These are phyloP conservation scores for Physcomitrium patens DNA, from an alignment of 225 moss, liverwort and hornwort species.

Conservation along the genomic window DNA sequence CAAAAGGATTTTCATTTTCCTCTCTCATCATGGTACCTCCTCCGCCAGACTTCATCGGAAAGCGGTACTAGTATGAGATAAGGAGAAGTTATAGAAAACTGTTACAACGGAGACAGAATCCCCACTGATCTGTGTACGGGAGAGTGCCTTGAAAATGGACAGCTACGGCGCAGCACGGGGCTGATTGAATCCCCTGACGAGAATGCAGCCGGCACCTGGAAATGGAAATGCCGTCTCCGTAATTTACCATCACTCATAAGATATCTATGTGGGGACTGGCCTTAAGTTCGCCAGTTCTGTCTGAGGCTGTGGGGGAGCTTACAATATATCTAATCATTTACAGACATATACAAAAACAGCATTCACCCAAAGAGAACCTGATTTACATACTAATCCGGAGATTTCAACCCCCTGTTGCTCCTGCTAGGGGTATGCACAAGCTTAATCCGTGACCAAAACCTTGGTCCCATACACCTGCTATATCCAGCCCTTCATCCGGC, in stretches of 20 bases:
- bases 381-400: slow-evolving; percentile 34
- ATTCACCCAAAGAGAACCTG: slow-evolving; percentile 46
- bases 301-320: not conserved
- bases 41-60: slow-evolving; percentile 28
- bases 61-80: slow-evolving; percentile 10
- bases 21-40: slow-evolving; percentile 32
- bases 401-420: slow-evolving; percentile 24
- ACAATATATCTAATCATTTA: slow-evolving; percentile 32
- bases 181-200: slow-evolving; percentile 8
- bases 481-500: not conserved
- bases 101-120: slow-evolving; percentile 13
- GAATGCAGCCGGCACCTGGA: slow-evolving; percentile 10
- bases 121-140: slow-evolving; percentile 14
- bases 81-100: not conserved
- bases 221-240: slow-evolving; percentile 19
- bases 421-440: not conserved
- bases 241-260: slow-evolving; percentile 35
- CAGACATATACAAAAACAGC: slow-evolving; percentile 42
- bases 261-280: not conserved
- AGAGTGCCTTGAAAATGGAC: slow-evolving; percentile 18
- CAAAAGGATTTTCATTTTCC: slow-evolving; percentile 24
- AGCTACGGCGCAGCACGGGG: slow-evolving; percentile 29
- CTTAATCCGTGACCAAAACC: slow-evolving; percentile 20
- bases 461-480: slow-evolving; percentile 32
- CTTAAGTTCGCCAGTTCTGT: not conserved